Percentiles rank a stretch among this genome's conserved stretches.
These are phyloP conservation scores for Alternaria ventricosa DNA, from an alignment of 2,329 filamentous ascomycete species.

Conservation along the genomic window DNA sequence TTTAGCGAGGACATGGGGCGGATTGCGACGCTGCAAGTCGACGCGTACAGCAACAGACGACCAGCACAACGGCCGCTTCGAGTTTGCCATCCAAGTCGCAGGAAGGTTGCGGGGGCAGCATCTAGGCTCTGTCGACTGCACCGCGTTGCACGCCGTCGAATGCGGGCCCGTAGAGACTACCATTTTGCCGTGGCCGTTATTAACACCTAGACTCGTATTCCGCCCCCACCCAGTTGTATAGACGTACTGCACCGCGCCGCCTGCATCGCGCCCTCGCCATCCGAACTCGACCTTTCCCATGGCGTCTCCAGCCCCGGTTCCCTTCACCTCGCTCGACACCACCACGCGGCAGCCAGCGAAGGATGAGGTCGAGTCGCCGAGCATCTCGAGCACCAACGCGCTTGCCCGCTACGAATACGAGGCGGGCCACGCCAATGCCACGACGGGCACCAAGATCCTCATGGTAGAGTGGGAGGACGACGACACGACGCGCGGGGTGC, in stretches of 20 bases:
- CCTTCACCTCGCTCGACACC: constrained; percentile 54
- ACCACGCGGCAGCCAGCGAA: constrained; percentile 35
- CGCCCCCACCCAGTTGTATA: constrained; percentile 41
- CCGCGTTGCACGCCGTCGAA: constrained; percentile 32
- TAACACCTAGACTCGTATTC: constrained; percentile 38
- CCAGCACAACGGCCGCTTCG: constrained; percentile 16
- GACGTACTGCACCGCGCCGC: constrained; percentile 35
- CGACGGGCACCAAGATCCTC: constrained; percentile 84
- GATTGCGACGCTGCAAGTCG: constrained; percentile 19
- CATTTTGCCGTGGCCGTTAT: constrained; percentile 42
- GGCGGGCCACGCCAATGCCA: constrained; percentile 68
- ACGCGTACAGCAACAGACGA: constrained; percentile 18
- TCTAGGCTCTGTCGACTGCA: constrained; percentile 23
- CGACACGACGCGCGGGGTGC: constrained; percentile 54
- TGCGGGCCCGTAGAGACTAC: constrained; percentile 35
- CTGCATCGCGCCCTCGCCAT: constrained; percentile 34
- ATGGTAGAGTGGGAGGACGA: constrained; percentile 90
- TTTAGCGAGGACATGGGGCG: constrained; percentile 22
- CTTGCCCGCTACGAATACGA: constrained; percentile 89
- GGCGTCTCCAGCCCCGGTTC: constrained; percentile 43
- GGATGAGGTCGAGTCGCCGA: constrained; percentile 55
- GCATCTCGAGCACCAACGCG: constrained; percentile 61
- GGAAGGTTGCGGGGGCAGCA: constrained; percentile 17
- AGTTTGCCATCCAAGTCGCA: constrained; percentile 18
- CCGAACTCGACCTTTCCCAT: constrained; percentile 36